Evolutionary conservation across 768 basidiomycete genomes (phyloP).

Genomic region (Boletus reticuloceps): DNA sequence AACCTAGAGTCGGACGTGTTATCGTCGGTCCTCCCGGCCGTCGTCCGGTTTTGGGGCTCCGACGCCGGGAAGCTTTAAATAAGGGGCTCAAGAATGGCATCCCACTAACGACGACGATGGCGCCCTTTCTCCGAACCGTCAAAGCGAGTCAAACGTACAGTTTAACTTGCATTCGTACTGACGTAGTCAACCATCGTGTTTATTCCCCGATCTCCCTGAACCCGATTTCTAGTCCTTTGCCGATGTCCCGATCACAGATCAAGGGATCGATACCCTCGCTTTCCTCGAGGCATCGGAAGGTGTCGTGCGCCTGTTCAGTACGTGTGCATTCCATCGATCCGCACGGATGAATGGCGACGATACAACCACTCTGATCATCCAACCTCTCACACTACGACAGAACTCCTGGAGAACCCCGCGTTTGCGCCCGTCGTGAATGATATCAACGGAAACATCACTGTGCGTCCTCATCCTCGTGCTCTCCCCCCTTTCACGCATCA

Average conservation of each 20-base stretch:
- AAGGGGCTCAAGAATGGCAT: no score
- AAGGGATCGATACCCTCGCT: conserved; percentile 81
- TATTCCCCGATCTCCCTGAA: not conserved
- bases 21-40: no score
- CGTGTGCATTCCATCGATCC: conserved; percentile 19
- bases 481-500: not conserved
- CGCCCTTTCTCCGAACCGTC: conserved; percentile 71
- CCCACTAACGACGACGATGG: conserved; percentile 43
- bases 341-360: not conserved
- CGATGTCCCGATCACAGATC: conserved; percentile 82
- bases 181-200: not conserved
- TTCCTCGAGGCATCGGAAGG: conserved; percentile 91
- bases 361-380: not conserved
- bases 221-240: conserved; percentile 71
- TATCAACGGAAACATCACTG: conserved; percentile 87
- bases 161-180: accelerated
- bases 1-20: no score
- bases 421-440: conserved; percentile 84
- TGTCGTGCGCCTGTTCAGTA: conserved; percentile 89
- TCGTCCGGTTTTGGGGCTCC: no score
- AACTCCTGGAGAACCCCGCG: conserved; percentile 40
- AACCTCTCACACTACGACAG: conserved; percentile 5
- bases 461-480: conserved; percentile 34
- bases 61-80: no score
- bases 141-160: conserved; percentile 41